Evolutionary conservation across 306 rosid genomes (phyloP).

Genomic region (Pyrus communis): DNA sequence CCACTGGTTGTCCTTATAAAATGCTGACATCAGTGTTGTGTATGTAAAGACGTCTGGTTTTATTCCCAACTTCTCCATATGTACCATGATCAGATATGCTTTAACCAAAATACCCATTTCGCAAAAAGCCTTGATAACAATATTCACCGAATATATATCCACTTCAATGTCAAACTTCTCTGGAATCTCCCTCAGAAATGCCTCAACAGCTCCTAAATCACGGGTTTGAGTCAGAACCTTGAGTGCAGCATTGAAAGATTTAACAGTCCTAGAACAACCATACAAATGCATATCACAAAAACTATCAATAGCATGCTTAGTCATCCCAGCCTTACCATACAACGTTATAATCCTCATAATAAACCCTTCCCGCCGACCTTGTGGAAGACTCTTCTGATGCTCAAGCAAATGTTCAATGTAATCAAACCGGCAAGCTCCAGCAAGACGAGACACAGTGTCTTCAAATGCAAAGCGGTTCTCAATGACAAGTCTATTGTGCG

Average conservation of each 20-base stretch:
- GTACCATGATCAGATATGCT: conserved; percentile 50
- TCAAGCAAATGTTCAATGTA: conserved; percentile 57
- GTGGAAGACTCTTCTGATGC: conserved; percentile 64
- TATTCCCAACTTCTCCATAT: conserved; percentile 43
- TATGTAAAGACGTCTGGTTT: conserved; percentile 62
- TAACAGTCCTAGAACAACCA: conserved; percentile 51
- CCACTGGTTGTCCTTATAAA: conserved; percentile 36
- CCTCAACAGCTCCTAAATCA: conserved; percentile 24
- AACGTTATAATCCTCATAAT: conserved; percentile 53
- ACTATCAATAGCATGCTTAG: conserved; percentile 46
- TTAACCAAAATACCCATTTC: conserved; percentile 30
- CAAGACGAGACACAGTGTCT: conserved; percentile 60
- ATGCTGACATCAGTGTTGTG: conserved; percentile 59
- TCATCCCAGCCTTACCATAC: conserved; percentile 75
- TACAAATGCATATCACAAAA: conserved; percentile 51
- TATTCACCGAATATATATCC: conserved; percentile 50
- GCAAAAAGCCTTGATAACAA: conserved; percentile 51
- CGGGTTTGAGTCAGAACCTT: conserved; percentile 43
- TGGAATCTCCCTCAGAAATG: conserved; percentile 21
- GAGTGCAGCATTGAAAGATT: conserved; percentile 64
- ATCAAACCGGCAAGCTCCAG: conserved; percentile 65
- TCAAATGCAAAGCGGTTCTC: conserved; percentile 62
- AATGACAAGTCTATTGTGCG: conserved; percentile 46
- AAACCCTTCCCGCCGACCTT: conserved; percentile 71
- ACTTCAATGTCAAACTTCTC: conserved; percentile 29